Percentiles rank a stretch among this genome's conserved stretches.
Conservation (phyloP, 805 yeast species). For the Cyberlindnera lachancei region DNA sequence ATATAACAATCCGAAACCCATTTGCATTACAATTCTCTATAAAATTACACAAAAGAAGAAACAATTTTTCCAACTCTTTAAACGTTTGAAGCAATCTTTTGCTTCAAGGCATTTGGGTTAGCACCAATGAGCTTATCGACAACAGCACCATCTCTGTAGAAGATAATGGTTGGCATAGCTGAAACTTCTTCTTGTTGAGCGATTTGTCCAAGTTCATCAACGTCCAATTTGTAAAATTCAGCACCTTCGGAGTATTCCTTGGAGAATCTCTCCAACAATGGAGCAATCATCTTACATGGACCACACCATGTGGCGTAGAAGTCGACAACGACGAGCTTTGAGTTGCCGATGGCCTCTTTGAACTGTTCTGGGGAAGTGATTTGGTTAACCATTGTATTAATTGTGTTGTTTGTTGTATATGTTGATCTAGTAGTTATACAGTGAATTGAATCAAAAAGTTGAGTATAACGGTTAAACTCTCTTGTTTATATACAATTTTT, state of each 20-base stretch:
- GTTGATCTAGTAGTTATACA: neutral
- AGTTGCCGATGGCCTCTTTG: conserved; percentile 50
- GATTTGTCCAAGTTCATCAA: conserved; percentile 72
- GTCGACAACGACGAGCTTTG: conserved; percentile 83
- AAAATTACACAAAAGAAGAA: neutral
- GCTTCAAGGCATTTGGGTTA: conserved; percentile 76
- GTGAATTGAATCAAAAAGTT: no score
- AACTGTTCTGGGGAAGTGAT: conserved; percentile 52
- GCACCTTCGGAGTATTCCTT: conserved; percentile 52
- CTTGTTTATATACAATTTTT: no score
- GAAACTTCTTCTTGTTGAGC: conserved; percentile 57
- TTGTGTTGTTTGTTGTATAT: neutral
- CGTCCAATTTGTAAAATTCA: conserved; percentile 85
- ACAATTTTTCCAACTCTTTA: conserved; percentile 18
- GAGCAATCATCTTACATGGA: conserved; percentile 97
- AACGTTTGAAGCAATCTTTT: conserved; percentile 48
- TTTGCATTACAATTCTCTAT: no score
- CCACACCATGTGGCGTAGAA: conserved; percentile 99
- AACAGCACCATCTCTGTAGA: conserved; percentile 77
- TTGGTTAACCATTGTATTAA: conserved; percentile 42
- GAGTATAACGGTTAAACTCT: no score
- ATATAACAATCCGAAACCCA: no score
- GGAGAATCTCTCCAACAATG: conserved; percentile 79
- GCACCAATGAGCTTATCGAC: conserved; percentile 84
- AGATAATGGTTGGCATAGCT: conserved; percentile 63